Conservation (phyloP, 192 early-diverging fungal species). For the Funneliformis mosseae region DNA sequence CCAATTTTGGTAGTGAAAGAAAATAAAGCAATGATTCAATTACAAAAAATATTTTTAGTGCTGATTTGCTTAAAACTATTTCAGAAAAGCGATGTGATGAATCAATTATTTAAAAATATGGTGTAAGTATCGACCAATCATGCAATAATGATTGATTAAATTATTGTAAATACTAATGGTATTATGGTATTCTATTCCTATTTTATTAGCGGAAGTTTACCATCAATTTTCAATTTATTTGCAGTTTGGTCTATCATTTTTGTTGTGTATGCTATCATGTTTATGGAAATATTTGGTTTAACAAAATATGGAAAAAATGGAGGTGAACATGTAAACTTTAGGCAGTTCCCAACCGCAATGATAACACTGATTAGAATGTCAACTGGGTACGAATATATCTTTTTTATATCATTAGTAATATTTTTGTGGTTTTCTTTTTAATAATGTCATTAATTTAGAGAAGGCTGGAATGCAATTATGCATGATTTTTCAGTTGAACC, state of each 20-base stretch:
- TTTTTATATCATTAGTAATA: background rate
- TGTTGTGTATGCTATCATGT: constrained; percentile 60
- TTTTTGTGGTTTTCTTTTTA: background rate
- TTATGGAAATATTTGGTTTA: constrained; percentile 64
- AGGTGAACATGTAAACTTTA: constrained; percentile 54
- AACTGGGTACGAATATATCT: constrained; percentile 49
- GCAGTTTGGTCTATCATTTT: constrained; percentile 63
- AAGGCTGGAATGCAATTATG: constrained; percentile 66
- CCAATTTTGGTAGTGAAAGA: constrained; percentile 25
- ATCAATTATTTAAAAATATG: constrained; percentile 65
- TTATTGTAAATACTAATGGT: background rate
- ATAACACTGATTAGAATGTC: constrained; percentile 56
- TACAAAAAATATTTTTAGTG: constrained; percentile 59
- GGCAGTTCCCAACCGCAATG: constrained; percentile 47
- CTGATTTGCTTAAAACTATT: constrained; percentile 61
- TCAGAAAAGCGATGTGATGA: constrained; percentile 56
- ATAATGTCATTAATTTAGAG: constrained; percentile 38
- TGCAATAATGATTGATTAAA: background rate
- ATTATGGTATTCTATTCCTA: constrained; percentile 2
- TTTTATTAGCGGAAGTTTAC: constrained; percentile 41
- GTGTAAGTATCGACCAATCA: constrained; percentile 42
- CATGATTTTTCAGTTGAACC: constrained; percentile 59
- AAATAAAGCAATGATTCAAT: constrained; percentile 44
- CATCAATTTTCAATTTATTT: constrained; percentile 56
- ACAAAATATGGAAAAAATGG: constrained; percentile 55